Evolutionary conservation across 2,329 filamentous ascomycete genomes (phyloP).

Genomic region (Stenocarpella maydis): DNA sequence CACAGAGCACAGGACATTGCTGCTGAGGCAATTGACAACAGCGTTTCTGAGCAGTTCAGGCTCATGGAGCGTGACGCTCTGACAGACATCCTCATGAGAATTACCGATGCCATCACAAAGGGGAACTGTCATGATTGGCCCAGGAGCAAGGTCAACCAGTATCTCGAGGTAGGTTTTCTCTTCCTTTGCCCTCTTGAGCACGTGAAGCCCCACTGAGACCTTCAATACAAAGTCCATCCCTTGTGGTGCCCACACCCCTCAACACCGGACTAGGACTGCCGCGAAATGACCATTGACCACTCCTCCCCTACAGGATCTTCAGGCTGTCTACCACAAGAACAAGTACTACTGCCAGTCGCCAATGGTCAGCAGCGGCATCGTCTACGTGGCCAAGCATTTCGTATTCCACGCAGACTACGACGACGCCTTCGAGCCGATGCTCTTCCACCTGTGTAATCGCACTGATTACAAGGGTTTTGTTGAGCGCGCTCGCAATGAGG

Average conservation of each 20-base stretch:
- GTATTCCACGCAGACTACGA: conserved; percentile 13
- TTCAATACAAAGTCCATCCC: not conserved
- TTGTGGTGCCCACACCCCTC: not conserved
- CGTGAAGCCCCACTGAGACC: not conserved
- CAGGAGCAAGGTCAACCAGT: conserved; percentile 7
- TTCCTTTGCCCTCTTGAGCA: too few relatives aligned
- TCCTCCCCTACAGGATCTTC: not conserved
- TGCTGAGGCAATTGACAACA: not conserved
- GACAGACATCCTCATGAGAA: not conserved
- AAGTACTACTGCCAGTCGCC: not conserved
- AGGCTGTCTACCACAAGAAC: not conserved
- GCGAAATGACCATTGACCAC: not conserved
- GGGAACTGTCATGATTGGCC: not conserved
- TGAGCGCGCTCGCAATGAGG: not conserved
- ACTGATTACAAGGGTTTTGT: not conserved
- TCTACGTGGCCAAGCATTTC: not conserved
- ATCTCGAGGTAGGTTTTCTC: conserved; percentile 1
- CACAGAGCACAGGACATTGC: not conserved
- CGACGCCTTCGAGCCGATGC: not conserved
- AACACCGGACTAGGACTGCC: not conserved
- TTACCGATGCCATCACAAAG: not conserved
- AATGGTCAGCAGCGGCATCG: not conserved
- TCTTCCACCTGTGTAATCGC: conserved; percentile 11
- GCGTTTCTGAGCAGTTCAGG: conserved; percentile 2
- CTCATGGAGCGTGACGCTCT: not conserved